Evolutionary conservation across 2,329 filamentous ascomycete species (phyloP), one percentile per base, ranked within the genome.

Genomic region (Helotiales sp.): DNA sequence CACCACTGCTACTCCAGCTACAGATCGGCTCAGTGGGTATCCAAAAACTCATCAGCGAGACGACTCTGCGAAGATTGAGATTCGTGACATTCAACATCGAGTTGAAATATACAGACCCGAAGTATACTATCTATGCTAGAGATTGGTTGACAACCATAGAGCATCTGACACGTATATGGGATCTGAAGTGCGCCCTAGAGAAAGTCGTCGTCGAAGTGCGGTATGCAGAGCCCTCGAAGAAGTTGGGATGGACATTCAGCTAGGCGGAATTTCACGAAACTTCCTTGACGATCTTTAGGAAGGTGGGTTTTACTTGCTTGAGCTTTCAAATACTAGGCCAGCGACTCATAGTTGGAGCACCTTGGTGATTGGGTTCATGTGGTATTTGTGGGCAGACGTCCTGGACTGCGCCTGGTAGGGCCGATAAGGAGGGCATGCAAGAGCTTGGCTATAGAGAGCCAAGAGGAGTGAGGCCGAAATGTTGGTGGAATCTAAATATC

Each of bases 131-230:
- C 22, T n/a, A 43, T 28, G 58, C 24, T 61, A 34, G 5, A 60
- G 26, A 54, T 54, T 49, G 63, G 49, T 15, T 70, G 65, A 61
- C 49, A 49, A 67, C 64, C 13, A 52, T 73, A 15, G 68, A 72
- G 37, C 54, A 55, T 8, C 58, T 75, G 32, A 55, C 72, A n/a
- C 66, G 68, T 54, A 52, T 71, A 24, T 74, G 70, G 72, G 34
- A 34, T 20, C 55, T 45, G 22, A 24, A 10, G 15, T 61, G 43
- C 55, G 54, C 20, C 30, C 58, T 74, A 11, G 52, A 70, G 58
- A 62, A 52, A 30, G 24, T 72, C 2, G 61, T 58, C 6, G 54
- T 71, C 2, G 45, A 55, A 24, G 63, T 54, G 10, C 32, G 40
- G 22, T 71, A 71, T 54, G 28, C 28, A 0, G 52, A 63, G 15